A percentile compares a stretch with the other conserved stretches of the same genome.
Evolutionary conservation across 805 yeast genomes (phyloP).

Genomic region (Yarrowia porcina): DNA sequence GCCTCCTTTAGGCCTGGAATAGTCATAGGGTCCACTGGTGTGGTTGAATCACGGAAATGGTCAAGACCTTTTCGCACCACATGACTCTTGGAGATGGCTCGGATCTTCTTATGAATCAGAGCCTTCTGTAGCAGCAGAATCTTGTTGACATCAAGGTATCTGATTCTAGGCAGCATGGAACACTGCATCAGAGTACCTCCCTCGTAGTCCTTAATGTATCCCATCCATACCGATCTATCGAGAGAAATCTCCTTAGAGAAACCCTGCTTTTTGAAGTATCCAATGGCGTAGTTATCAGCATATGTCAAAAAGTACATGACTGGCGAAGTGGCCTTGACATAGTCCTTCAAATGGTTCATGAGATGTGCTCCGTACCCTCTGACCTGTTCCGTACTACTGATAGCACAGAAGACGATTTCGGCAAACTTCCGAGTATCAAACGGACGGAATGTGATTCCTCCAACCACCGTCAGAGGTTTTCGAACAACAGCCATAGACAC

Average conservation of each 20-base stretch:
- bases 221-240: slow-evolving; percentile 90
- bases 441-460: slow-evolving; percentile 96
- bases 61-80: slow-evolving; percentile 73
- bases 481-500: slow-evolving; percentile 93
- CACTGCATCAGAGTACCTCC: slow-evolving; percentile 99
- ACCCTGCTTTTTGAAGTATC: slow-evolving; percentile 97
- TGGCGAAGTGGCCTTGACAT: slow-evolving; percentile 82
- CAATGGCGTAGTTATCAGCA: slow-evolving; percentile 98
- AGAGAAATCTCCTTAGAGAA: slow-evolving; percentile 91
- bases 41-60: slow-evolving; percentile 9
- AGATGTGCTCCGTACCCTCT: slow-evolving; percentile 98
- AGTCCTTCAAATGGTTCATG: slow-evolving; percentile 97
- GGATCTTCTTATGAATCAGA: slow-evolving; percentile 80
- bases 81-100: slow-evolving; percentile 73
- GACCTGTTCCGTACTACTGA: slow-evolving; percentile 95
- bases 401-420: slow-evolving; percentile 98
- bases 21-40: slow-evolving; percentile 62
- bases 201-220: slow-evolving; percentile 97
- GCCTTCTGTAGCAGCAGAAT: slow-evolving; percentile 86
- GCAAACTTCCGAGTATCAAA: slow-evolving; percentile 89
- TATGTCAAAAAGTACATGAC: slow-evolving; percentile 86
- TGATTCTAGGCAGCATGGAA: slow-evolving; percentile 79
- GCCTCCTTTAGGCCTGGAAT: slow-evolving; percentile 91
- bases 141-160: slow-evolving; percentile 86
- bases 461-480: slow-evolving; percentile 91